These are phyloP conservation scores for Funneliformis mosseae DNA, from an alignment of 192 early-diverging fungal species.

Conservation along the genomic window DNA sequence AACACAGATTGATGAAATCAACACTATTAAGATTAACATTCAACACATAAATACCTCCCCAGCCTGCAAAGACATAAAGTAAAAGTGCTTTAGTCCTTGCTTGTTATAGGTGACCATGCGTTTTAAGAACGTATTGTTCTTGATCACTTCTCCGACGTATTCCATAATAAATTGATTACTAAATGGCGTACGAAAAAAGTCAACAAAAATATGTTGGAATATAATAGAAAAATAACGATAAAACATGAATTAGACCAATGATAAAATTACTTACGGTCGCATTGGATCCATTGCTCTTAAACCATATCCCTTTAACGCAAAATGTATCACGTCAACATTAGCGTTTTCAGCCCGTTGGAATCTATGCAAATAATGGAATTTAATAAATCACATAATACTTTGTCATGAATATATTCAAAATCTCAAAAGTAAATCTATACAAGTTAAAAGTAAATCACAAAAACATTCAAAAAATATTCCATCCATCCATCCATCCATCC, in stretches of 20 bases:
- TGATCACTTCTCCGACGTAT: constrained; percentile 95
- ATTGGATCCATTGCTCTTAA: constrained; percentile 70
- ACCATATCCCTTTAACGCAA: constrained; percentile 95
- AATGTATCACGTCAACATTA: constrained; percentile 81
- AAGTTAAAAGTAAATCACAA: too few relatives aligned
- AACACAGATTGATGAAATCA: neutral
- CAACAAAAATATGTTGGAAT: neutral
- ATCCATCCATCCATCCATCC: neutral
- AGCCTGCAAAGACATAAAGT: constrained; percentile 96
- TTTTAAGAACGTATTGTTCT: constrained; percentile 78
- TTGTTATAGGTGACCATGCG: constrained; percentile 80
- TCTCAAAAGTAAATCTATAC: too few relatives aligned
- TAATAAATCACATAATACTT: neutral
- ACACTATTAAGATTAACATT: neutral
- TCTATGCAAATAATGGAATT: constrained; percentile 43
- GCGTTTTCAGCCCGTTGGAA: constrained; percentile 89
- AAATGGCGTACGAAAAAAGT: neutral
- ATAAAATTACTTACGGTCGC: constrained; percentile 53
- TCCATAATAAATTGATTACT: constrained; percentile 95
- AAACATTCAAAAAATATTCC: neutral
- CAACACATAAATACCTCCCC: constrained; percentile 65
- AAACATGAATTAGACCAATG: neutral
- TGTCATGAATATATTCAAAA: neutral
- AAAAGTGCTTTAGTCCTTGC: constrained; percentile 89
- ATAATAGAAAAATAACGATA: constrained; percentile 1